Evolutionary conservation across 2,329 filamentous ascomycete genomes (phyloP).

Genomic region (Pseudogymnoascus sp.): DNA sequence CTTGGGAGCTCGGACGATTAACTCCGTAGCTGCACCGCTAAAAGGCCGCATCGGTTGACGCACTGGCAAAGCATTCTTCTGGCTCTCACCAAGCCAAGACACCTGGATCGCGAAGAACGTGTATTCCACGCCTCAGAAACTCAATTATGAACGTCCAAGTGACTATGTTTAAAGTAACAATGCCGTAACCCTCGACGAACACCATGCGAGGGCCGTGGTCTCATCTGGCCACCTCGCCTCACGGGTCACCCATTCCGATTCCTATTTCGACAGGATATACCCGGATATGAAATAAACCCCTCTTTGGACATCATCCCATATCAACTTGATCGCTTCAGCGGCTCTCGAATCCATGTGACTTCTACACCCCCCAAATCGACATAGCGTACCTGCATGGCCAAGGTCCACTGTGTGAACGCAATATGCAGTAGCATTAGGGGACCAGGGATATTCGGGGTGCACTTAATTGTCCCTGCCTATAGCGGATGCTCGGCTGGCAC

Average conservation of each 20-base stretch:
- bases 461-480: neutral
- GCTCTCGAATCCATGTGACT: neutral
- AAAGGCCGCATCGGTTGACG: neutral
- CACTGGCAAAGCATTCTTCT: neutral
- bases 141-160: neutral
- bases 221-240: neutral
- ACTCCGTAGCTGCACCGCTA: neutral
- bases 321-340: neutral
- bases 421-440: neutral
- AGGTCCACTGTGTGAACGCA: neutral
- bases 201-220: neutral
- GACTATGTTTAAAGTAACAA: neutral
- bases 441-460: neutral
- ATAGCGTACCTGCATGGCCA: neutral
- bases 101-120: neutral
- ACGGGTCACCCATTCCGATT: neutral
- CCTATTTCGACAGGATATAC: neutral
- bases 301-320: neutral
- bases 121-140: neutral
- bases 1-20: neutral
- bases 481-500: neutral
- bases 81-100: neutral
- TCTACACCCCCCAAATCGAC: neutral
- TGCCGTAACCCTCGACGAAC: neutral
- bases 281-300: neutral